Base-by-base conservation (phyloP, 371 early-diverging fungal species). In the Mucor ambiguus region DNA sequence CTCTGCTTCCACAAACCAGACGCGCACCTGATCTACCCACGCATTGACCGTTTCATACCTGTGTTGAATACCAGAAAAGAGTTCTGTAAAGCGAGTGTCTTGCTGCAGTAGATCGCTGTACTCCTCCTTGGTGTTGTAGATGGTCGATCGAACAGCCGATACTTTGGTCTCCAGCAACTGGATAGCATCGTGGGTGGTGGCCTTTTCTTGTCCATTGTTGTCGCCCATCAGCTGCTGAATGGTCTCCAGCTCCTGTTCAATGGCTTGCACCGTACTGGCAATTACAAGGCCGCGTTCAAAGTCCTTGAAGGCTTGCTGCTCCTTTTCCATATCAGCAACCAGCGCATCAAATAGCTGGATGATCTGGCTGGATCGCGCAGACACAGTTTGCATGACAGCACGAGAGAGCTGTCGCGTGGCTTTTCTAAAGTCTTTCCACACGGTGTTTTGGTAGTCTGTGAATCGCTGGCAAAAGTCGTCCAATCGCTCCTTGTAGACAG, bases 1-100 rank as follows among this genome's bases (percentile, higher is more conserved):
- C 24, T 81, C 79, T 20, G 85, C 84, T 64, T 83, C 84, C 38
- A 74, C 74, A 55, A 85, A 81, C 85, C 85, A 85, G 8, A 80
- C 73, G 12, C 83, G 76, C 2, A 85, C 82, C 67, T 85, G 80
- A 57, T 85, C 83, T 3, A 83, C 81, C 81, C 84, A 82, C 18
- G 72, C 71, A 18, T 70, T 70, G 20, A 83, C 82, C 8, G 60
- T 64, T 32, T 73, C 68, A 48, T 78, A 82, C 30, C 70, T 68
- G 3, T 68, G 12, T 22, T 80, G 70, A 5, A 77, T 66, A 2
- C 62, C 58, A 1, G 75, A 65, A 12, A 80, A 69, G 0, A 73
- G 64, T 0, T 59, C 57, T 0, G 41, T 46, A 24, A 77, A 69
- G 6, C 73, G 61, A 4, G 46, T 30, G 18, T 78, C 71, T 4